Conservation (phyloP, 208 protist genomes). For the Trypanosoma caninum region DNA sequence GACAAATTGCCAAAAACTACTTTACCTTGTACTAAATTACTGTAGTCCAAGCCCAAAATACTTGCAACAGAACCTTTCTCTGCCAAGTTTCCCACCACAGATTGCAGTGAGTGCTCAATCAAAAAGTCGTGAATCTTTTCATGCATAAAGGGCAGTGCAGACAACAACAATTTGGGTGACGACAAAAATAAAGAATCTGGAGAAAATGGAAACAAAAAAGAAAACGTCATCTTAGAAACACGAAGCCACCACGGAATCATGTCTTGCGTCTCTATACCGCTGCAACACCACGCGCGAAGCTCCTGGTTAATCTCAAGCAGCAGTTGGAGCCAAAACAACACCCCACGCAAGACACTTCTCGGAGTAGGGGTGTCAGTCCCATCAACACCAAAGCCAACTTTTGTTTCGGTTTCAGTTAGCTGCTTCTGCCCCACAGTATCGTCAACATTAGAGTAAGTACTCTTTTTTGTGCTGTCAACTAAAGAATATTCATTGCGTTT, state of each 20-base stretch:
- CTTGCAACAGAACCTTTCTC: neutral
- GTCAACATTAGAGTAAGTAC: neutral
- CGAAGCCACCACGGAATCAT: slow-evolving; percentile 21
- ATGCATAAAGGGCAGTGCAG: neutral
- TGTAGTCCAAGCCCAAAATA: neutral
- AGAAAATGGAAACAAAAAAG: neutral
- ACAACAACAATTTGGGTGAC: neutral
- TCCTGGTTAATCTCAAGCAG: slow-evolving; percentile 32
- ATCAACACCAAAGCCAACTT: slow-evolving; percentile 11
- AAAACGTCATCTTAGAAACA: slow-evolving; percentile 1
- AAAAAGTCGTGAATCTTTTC: slow-evolving; percentile 13
- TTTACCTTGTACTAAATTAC: slow-evolving; percentile 4
- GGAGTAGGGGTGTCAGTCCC: slow-evolving; percentile 33
- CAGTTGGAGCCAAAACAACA: slow-evolving; percentile 30
- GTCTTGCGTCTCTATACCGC: neutral
- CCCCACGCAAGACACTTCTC: slow-evolving; percentile 36
- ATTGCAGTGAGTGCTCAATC: slow-evolving; percentile 1
- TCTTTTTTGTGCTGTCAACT: neutral
- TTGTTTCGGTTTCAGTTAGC: neutral
- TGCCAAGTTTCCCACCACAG: slow-evolving; percentile 1
- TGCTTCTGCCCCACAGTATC: neutral
- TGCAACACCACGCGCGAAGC: neutral
- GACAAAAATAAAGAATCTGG: neutral
- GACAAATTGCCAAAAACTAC: neutral
- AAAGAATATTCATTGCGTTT: too few relatives aligned